These are phyloP conservation scores for Globisporangium canariense DNA, from an alignment of 352 stramenopile species.

Conservation along the genomic window DNA sequence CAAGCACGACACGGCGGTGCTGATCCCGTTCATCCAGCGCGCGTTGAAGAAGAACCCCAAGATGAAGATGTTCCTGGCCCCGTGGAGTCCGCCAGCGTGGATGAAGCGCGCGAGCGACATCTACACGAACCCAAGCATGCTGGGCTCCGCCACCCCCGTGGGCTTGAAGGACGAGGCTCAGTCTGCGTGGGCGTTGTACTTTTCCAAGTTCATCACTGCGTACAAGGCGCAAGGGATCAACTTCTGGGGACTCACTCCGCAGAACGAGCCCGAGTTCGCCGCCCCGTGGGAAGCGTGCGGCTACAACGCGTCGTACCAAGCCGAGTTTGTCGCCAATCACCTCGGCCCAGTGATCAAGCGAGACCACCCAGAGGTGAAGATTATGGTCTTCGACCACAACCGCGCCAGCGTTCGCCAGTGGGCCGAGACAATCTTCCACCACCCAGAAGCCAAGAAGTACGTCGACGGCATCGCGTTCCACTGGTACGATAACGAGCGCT, in stretches of 20 bases:
- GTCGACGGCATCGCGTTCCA: conserved; percentile 91
- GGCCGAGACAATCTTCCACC: conserved; percentile 66
- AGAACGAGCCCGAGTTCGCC: conserved; percentile 88
- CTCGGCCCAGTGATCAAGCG: conserved; percentile 77
- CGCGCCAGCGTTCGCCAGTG: conserved; percentile 70
- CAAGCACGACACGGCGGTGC: conserved; percentile 64
- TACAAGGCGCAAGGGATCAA: conserved; percentile 83
- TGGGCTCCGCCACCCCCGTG: conserved; percentile 47
- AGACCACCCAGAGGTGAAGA: conserved; percentile 87
- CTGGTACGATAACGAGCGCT: conserved; percentile 75
- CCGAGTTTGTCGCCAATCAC: conserved; percentile 80
- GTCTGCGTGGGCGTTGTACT: conserved; percentile 86
- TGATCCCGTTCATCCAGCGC: conserved; percentile 85
- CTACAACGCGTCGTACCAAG: conserved; percentile 52
- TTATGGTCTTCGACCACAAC: conserved; percentile 93
- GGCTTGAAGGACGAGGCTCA: conserved; percentile 52
- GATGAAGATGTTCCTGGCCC: conserved; percentile 84
- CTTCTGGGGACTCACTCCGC: conserved; percentile 88
- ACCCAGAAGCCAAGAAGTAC: conserved; percentile 61
- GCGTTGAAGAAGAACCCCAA: conserved; percentile 57
- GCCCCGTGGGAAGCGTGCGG: conserved; percentile 73
- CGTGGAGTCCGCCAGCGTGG: conserved; percentile 88
- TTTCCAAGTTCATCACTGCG: conserved; percentile 90
- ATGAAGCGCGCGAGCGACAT: conserved; percentile 60
- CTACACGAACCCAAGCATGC: conserved; percentile 54